Conservation (phyloP, 2,329 filamentous ascomycete species). For the Neoscytalidium dimidiatum region DNA sequence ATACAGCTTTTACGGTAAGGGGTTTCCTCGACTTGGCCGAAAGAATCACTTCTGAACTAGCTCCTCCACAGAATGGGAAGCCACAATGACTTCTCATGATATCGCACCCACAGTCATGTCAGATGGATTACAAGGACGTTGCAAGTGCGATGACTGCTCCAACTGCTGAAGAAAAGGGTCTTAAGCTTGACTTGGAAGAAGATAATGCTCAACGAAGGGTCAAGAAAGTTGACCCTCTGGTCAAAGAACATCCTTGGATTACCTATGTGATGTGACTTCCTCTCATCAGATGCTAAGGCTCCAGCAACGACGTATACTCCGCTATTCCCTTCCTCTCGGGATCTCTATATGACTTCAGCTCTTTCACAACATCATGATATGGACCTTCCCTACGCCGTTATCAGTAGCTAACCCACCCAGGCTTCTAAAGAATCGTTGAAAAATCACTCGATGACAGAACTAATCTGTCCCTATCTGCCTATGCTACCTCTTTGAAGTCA, state of each 20-base stretch:
- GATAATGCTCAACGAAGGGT: neutral
- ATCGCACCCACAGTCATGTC: neutral
- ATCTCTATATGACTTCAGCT: too few species aligned
- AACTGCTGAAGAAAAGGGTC: neutral
- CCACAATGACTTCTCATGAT: neutral
- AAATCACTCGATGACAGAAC: neutral
- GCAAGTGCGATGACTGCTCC: neutral
- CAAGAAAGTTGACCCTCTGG: neutral
- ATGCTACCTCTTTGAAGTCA: neutral
- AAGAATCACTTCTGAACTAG: neutral
- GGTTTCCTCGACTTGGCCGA: neutral
- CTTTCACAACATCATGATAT: neutral
- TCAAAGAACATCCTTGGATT: neutral
- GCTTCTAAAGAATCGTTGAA: neutral
- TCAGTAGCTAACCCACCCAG: too few species aligned
- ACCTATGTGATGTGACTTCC: neutral
- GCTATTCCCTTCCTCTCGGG: too few species aligned
- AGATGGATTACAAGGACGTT: neutral
- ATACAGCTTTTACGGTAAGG: neutral
- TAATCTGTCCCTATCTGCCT: neutral
- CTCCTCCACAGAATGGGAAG: neutral
- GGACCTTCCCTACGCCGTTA: too few species aligned
- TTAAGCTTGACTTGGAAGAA: neutral
- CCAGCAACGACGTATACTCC: too few species aligned
- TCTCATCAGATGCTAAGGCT: too few species aligned